A percentile compares a stretch with the other conserved stretches of the same genome.
phyloP scores from a whole-genome alignment of 2,329 filamentous ascomycete genomes.

The Westerdykella sp. region DNA sequence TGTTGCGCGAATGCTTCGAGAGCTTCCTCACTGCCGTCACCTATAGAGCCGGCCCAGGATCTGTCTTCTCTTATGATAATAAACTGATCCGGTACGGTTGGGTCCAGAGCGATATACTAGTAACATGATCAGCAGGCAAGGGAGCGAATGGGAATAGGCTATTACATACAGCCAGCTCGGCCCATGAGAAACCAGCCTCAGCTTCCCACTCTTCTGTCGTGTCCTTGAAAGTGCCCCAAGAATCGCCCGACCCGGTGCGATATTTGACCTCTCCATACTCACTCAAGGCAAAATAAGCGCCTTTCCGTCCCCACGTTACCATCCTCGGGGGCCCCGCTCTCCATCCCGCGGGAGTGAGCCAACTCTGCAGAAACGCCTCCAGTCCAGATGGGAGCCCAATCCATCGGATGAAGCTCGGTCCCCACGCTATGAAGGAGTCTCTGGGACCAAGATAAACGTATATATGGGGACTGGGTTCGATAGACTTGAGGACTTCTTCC shows the following conservation, averaged over 20 bases:
- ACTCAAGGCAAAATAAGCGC: slow-evolving; percentile 34
- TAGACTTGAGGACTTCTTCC: slow-evolving; percentile 14
- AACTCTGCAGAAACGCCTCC: slow-evolving; percentile 29
- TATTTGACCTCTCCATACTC: slow-evolving; percentile 32
- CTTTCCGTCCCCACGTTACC: slow-evolving; percentile 26
- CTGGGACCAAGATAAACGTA: slow-evolving; percentile 26
- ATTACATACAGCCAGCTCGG: slow-evolving; percentile 16
- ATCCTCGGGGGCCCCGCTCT: slow-evolving; percentile 29
- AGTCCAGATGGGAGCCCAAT: slow-evolving; percentile 19
- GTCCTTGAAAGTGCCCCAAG: slow-evolving; percentile 28
- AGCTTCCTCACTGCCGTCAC: slow-evolving; percentile 29
- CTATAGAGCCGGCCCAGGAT: slow-evolving; percentile 33
- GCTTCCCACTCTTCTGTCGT: slow-evolving; percentile 33
- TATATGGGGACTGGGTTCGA: slow-evolving; percentile 25
- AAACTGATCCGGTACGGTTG: slow-evolving; percentile 28
- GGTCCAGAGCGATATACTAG: slow-evolving; percentile 26
- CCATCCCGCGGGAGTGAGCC: slow-evolving; percentile 35
- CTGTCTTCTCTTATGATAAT: slow-evolving; percentile 30
- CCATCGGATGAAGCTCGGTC: slow-evolving; percentile 31
- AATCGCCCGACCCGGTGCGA: slow-evolving; percentile 13
- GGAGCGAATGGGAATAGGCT: neutral
- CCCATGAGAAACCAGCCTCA: slow-evolving; percentile 27
- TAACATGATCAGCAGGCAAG: neutral
- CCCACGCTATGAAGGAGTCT: slow-evolving; percentile 32
- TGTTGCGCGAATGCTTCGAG: slow-evolving; percentile 26